Evolutionary conservation across 208 protist genomes (phyloP).

Genomic region (Crithidia mellificae): DNA sequence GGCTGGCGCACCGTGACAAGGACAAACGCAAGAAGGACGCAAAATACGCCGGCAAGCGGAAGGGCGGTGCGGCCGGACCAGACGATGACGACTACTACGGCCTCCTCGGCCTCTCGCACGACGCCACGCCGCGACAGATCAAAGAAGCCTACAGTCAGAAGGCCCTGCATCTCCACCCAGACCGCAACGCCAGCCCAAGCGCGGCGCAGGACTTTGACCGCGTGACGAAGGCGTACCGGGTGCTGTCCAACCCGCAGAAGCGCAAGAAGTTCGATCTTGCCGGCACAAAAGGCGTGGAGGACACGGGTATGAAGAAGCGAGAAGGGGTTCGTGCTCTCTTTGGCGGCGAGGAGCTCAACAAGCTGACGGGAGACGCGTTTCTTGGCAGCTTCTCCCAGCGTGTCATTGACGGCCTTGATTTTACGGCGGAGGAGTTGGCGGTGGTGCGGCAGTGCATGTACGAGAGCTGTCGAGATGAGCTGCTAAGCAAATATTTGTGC

Average conservation of each 20-base stretch:
- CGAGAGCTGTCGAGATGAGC: conserved; percentile 65
- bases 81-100: conserved; percentile 75
- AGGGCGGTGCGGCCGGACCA: conserved; percentile 14
- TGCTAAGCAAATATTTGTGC: conserved; percentile 57
- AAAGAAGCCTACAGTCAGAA: conserved; percentile 88
- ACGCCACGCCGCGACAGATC: conserved; percentile 77
- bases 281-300: conserved; percentile 95
- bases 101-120: conserved; percentile 57
- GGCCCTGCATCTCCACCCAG: conserved; percentile 88
- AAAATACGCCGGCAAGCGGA: conserved; percentile 37
- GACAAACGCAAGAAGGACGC: conserved; percentile 27
- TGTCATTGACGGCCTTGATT: conserved; percentile 81
- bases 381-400: conserved; percentile 77
- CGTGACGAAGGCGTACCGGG: conserved; percentile 96
- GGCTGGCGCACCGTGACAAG: conserved; percentile 33
- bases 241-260: conserved; percentile 95
- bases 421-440: conserved; percentile 73
- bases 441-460: conserved; percentile 63
- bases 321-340: conserved; percentile 76
- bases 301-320: conserved; percentile 74
- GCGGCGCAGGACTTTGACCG: conserved; percentile 87
- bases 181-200: conserved; percentile 79
- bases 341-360: conserved; percentile 65
- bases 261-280: conserved; percentile 97
- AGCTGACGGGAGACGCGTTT: conserved; percentile 67